phyloP scores from a whole-genome alignment of 148 eudicot genomes.

The Chenopodium berlandieri region DNA sequence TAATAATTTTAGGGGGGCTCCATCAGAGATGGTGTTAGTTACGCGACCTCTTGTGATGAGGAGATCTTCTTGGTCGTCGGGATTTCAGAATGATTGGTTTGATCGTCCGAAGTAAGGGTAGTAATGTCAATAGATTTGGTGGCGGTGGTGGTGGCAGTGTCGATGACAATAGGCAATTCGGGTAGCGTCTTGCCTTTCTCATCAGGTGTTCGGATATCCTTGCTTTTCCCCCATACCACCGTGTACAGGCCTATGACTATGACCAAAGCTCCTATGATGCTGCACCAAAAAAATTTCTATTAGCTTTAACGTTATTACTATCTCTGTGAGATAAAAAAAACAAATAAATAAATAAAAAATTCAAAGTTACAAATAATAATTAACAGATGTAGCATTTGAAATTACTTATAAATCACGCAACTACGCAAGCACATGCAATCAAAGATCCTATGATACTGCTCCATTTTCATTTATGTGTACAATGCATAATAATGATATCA shows the following conservation, averaged over 20 bases:
- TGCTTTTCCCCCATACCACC: constrained; percentile 85
- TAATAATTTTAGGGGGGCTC: neutral
- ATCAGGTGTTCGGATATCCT: constrained; percentile 32
- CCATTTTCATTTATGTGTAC: too few relatives aligned
- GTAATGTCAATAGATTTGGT: constrained; percentile 14
- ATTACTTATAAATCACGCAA: neutral
- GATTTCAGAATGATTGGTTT: constrained; percentile 18
- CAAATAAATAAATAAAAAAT: too few relatives aligned
- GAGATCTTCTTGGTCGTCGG: constrained; percentile 30
- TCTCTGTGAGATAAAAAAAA: too few relatives aligned
- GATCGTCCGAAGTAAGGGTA: neutral
- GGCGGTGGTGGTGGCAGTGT: neutral
- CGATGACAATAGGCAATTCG: constrained; percentile 45
- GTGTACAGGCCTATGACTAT: constrained; percentile 63
- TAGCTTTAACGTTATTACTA: neutral
- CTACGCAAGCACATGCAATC: neutral
- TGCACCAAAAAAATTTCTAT: constrained; percentile 25
- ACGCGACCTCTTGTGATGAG: constrained; percentile 14
- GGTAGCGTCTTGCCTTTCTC: constrained; percentile 29
- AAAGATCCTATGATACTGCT: too few relatives aligned
- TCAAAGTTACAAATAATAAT: too few relatives aligned
- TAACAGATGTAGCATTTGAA: too few relatives aligned
- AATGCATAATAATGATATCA: too few relatives aligned
- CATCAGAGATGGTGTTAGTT: constrained; percentile 11
- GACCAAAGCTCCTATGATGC: constrained; percentile 61